phyloP scores from a whole-genome alignment of 306 rosid genomes.

The Cercis canadensis region DNA sequence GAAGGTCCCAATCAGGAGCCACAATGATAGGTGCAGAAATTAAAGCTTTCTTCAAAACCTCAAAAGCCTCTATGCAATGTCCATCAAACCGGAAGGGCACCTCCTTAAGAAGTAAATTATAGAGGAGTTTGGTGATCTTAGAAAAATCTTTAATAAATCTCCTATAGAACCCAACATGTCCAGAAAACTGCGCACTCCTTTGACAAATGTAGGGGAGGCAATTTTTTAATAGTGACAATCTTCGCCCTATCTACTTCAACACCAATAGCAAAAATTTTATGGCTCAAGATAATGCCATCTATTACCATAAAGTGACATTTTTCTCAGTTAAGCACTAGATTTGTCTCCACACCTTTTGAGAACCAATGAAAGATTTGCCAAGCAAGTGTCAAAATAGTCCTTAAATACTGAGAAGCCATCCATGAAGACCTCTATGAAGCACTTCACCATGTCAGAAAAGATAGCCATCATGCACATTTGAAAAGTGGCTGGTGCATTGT shows the following conservation, averaged over 20 bases:
- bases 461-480: too few species aligned
- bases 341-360: background rate
- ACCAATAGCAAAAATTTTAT: background rate
- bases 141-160: background rate
- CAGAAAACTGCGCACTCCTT: background rate
- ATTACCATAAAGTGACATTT: background rate
- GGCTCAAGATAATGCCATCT: background rate
- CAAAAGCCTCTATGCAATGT: background rate
- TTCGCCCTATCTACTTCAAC: background rate
- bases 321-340: background rate
- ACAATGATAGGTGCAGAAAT: background rate
- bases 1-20: background rate
- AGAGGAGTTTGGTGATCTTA: background rate
- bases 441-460: background rate
- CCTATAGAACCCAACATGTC: background rate
- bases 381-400: background rate
- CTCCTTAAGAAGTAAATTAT: background rate
- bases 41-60: background rate
- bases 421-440: too few species aligned
- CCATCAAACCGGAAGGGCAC: background rate
- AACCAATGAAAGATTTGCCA: background rate
- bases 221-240: background rate
- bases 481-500: background rate
- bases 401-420: background rate
- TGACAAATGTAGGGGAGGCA: background rate